Evolutionary conservation across 2,329 filamentous ascomycete species (phyloP), one percentile per base, ranked within the genome.

Genomic region (Didymellaceae sp.): DNA sequence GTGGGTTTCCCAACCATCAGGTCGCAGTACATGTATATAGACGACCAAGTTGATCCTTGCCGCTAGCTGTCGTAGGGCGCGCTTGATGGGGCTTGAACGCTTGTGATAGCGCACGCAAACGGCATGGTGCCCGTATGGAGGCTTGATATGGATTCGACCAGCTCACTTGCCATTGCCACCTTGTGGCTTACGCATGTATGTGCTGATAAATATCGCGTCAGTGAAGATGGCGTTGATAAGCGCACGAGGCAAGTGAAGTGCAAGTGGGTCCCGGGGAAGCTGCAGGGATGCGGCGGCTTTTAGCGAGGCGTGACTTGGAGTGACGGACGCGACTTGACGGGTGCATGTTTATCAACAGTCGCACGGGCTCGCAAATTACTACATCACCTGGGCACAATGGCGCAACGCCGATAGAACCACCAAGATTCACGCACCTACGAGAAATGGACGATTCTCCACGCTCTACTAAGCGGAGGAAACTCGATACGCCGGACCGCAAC

Each of bases 391-490:
- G 34, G 24, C 43, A 52, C 32, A 48, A 58, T 45, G 30, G 45
- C 45, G 24, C 17, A 30, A 33, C 28, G 13, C 40, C 21, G 24
- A 13, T 53, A 39, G 30, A 34, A 7, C 2, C 8, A n/a, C n/a
- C 5, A 16, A n/a, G 9, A 5, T 26, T 30, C 4, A 9, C n/a
- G 17, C 14, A 4, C 9, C 13, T 4, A 1, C 32, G 21, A 9
- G 9, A 11, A 20, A 73, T 73, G 70, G 65, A 67, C 54, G 67
- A 65, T 30, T 65, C 68, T 30, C 67, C 67, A n/a, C 67, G 69
- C 37, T 66, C 68, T 31, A 63, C 66, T 16, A 73, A 73, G 60
- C 63, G 69, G 51, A 66, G 70, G 55, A 73, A 70, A 57, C 61
- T 73, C 49, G 67, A 72, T 33, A 62, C 59, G 10, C 54, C 63